A percentile compares a stretch with the other conserved stretches of the same genome.
Conservation (phyloP, 2,329 filamentous ascomycete genomes). For the Ascocoryne sarcoides region DNA sequence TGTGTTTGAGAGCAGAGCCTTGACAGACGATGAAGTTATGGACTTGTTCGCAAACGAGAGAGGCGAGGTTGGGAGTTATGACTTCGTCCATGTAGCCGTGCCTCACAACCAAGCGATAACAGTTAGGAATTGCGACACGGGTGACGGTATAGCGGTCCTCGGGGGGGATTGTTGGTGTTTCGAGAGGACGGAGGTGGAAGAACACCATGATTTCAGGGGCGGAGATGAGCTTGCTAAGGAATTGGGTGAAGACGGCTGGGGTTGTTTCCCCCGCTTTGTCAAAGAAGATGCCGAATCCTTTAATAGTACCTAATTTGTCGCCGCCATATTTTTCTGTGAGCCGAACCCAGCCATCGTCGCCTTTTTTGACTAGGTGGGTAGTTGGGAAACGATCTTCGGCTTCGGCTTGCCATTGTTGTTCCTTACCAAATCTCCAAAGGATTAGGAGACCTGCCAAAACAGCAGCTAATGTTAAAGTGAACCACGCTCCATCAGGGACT, state of each 20-base stretch:
- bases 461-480: slow-evolving; percentile 57
- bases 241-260: slow-evolving; percentile 61
- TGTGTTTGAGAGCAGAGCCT: slow-evolving; percentile 4
- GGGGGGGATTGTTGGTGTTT: slow-evolving; percentile 44
- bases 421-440: slow-evolving; percentile 71
- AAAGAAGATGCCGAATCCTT: slow-evolving; percentile 64
- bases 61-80: slow-evolving; percentile 54
- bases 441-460: slow-evolving; percentile 57
- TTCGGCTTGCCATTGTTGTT: slow-evolving; percentile 66
- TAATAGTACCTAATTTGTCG: slow-evolving; percentile 36
- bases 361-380: slow-evolving; percentile 33
- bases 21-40: slow-evolving; percentile 37
- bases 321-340: slow-evolving; percentile 34
- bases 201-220: slow-evolving; percentile 54
- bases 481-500: slow-evolving; percentile 69
- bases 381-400: slow-evolving; percentile 48
- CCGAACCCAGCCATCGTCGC: slow-evolving; percentile 30
- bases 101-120: slow-evolving; percentile 59
- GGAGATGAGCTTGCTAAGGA: slow-evolving; percentile 61
- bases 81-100: slow-evolving; percentile 68
- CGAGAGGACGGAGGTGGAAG: slow-evolving; percentile 60
- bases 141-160: slow-evolving; percentile 38
- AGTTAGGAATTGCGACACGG: slow-evolving; percentile 41
- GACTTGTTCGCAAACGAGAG: slow-evolving; percentile 50
- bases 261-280: slow-evolving; percentile 63